Base-by-base conservation (phyloP, 176 grass and related monocot genomes). In the Cenchrus americanus region DNA sequence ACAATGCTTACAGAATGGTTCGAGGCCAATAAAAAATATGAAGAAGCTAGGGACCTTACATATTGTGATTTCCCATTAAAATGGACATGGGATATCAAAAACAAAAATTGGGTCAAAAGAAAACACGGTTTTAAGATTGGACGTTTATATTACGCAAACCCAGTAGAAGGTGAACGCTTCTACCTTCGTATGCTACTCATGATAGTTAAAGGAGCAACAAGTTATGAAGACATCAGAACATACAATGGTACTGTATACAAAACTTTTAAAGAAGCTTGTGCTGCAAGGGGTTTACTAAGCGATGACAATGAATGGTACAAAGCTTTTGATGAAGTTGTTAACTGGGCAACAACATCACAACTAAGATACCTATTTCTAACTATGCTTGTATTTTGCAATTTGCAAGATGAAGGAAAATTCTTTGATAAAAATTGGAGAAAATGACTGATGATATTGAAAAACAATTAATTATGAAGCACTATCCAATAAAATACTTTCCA, bases 1-100 rank as follows among this genome's bases (percentile, higher is more conserved):
- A 53, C 26, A 19, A 74, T 55, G 50, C 8, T 74, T 10, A 74
- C 24, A 19, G 49, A 74, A 27, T 74, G 71, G 71, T 74, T 74
- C 18, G 55, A 22, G 11, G 8, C 49, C 18, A 74, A 74, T 37
- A 6, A 55, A 37, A 1, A 11, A 11, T 11, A 74, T 10, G 49
- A 74, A 43, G 8, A 69, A 12, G 66, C 32, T 5, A 7, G 8
- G 0, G 19, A 69, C 5, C 21, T 69, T 46, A 69, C 40, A 7
- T 69, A 69, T 2, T 69, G 17, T 69, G 41, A 43, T 12, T 69
- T 41, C 7, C 37, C 37, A n/a, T 46, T 10, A 42, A 44, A 69
- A 44, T 43, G 66, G 41, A 44, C 7, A 11, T 43, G 41, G 66
- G 40, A 43, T n/a, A 2, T 1, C 27, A 44, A 22, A 44, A 19